phyloP scores from a whole-genome alignment of 2,329 filamentous ascomycete species.

The Aspergillus sp. region DNA sequence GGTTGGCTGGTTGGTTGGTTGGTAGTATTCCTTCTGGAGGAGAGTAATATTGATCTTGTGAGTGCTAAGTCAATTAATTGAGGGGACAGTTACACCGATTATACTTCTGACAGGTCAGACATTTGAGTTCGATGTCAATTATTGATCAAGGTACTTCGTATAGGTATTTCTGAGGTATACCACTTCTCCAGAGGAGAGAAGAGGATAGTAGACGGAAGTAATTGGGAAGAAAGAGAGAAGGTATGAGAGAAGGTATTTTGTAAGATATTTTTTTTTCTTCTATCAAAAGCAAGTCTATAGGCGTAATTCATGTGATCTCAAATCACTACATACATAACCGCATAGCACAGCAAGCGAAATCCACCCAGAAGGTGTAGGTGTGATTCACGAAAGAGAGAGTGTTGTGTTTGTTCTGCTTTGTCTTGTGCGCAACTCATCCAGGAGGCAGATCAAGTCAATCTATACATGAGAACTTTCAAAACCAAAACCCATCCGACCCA shows the following conservation, averaged over 20 bases:
- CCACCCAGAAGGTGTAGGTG: neutral
- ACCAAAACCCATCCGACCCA: neutral
- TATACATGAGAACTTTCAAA: neutral
- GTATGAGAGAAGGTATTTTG: neutral
- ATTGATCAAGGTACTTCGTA: too few relatives aligned
- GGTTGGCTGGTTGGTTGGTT: too few relatives aligned
- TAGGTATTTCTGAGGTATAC: too few relatives aligned
- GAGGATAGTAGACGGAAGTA: too few relatives aligned
- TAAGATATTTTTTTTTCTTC: neutral
- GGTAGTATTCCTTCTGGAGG: too few relatives aligned
- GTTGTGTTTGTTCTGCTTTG: neutral
- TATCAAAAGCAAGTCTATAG: neutral
- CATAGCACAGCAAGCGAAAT: slow-evolving; percentile 4
- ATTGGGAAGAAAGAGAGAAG: too few relatives aligned
- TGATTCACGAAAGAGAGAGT: neutral
- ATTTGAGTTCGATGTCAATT: too few relatives aligned
- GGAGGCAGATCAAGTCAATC: neutral
- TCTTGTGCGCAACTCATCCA: neutral
- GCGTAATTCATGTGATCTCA: slow-evolving; percentile 9
- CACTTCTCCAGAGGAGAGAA: too few relatives aligned
- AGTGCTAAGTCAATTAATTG: too few relatives aligned
- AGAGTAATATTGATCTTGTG: too few relatives aligned
- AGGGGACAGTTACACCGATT: too few relatives aligned
- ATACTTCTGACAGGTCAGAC: too few relatives aligned
- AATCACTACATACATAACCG: slow-evolving; percentile 10